These are phyloP conservation scores for Penicillium psychrofluorescens DNA, from an alignment of 495 filamentous ascomycete species.

Conservation along the genomic window DNA sequence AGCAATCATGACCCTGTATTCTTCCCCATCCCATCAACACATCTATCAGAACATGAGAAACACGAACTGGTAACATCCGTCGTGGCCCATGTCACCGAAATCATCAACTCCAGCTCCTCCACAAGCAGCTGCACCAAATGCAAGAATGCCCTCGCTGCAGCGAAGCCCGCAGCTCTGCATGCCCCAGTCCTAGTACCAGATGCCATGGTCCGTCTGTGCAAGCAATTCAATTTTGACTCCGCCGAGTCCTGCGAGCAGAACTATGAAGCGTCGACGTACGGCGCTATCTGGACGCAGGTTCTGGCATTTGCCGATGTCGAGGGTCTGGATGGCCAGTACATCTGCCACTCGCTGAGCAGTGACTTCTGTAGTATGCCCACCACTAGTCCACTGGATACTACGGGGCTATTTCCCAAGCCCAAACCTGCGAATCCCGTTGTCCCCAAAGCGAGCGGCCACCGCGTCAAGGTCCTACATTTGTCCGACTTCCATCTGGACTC, in stretches of 20 bases:
- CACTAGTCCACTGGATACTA: slow-evolving; percentile 35
- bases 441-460: slow-evolving; percentile 42
- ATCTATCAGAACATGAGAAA: slow-evolving; percentile 31
- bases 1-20: slow-evolving; percentile 42
- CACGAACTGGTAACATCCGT: slow-evolving; percentile 32
- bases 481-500: slow-evolving; percentile 57
- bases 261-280: slow-evolving; percentile 39
- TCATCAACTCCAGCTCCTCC: slow-evolving; percentile 32
- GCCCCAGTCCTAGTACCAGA: slow-evolving; percentile 41
- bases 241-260: slow-evolving; percentile 37
- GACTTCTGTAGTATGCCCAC: slow-evolving; percentile 41
- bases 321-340: slow-evolving; percentile 50
- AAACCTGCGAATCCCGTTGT: slow-evolving; percentile 37
- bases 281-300: slow-evolving; percentile 52
- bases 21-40: slow-evolving; percentile 35
- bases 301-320: slow-evolving; percentile 46
- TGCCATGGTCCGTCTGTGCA: slow-evolving; percentile 45
- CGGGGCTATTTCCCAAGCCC: slow-evolving; percentile 46
- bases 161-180: slow-evolving; percentile 39
- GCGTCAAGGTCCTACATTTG: slow-evolving; percentile 52
- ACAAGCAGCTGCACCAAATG: slow-evolving; percentile 46
- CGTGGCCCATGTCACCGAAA: slow-evolving; percentile 32
- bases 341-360: slow-evolving; percentile 43
- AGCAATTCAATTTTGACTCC: slow-evolving; percentile 31
- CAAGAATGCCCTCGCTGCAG: slow-evolving; percentile 41